Conservation (phyloP, 257 asterid genomes). For the Nicotiana attenuata region DNA sequence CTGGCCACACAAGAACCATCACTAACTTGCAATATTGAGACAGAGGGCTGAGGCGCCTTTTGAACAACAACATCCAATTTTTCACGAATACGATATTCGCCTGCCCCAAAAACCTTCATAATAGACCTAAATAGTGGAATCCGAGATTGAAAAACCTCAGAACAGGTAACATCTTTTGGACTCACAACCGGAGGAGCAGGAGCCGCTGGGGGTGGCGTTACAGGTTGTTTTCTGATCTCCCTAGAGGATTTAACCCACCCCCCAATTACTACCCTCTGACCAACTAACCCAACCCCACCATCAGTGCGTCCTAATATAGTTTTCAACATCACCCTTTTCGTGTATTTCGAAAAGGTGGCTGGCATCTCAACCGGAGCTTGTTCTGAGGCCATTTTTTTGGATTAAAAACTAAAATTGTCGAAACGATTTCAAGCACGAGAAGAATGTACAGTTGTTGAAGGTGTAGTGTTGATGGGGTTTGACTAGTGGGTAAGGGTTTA, state of each 20-base stretch:
- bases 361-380: conserved; percentile 34
- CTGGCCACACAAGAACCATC: conserved; percentile 73
- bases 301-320: conserved; percentile 44
- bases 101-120: conserved; percentile 51
- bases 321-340: conserved; percentile 57
- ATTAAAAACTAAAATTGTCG: neutral
- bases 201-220: neutral
- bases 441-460: conserved; percentile 3
- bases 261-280: conserved; percentile 59
- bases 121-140: conserved; percentile 56
- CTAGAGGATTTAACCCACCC: conserved; percentile 90
- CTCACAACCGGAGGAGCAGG: conserved; percentile 19
- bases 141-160: conserved; percentile 53
- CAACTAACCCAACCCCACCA: conserved; percentile 49
- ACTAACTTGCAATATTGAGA: conserved; percentile 48
- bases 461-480: conserved; percentile 15
- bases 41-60: conserved; percentile 50
- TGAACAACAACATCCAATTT: conserved; percentile 41
- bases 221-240: conserved; percentile 49
- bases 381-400: conserved; percentile 39
- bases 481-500: conserved; percentile 19
- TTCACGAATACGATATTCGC: conserved; percentile 40
- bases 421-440: neutral
- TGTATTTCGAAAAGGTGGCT: conserved; percentile 41
- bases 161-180: conserved; percentile 51